Conservation (phyloP, 805 yeast species). For the Metschnikowia dekortorum region DNA sequence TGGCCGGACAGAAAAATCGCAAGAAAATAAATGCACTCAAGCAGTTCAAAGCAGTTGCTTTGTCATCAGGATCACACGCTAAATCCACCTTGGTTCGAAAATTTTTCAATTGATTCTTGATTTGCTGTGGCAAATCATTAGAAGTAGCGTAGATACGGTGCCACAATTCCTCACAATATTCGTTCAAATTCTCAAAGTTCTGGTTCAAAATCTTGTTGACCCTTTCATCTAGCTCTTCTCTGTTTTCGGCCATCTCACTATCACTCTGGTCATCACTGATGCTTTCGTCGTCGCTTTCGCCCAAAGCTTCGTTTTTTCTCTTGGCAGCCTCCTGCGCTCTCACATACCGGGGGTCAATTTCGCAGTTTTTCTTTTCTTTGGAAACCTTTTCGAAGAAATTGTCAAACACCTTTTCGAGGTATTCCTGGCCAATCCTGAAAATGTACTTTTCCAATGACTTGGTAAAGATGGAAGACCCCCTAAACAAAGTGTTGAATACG, state of each 20-base stretch:
- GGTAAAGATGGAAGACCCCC: conserved; percentile 82
- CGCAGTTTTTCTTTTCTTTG: conserved; percentile 55
- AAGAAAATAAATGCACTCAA: conserved; percentile 80
- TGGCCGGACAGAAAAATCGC: conserved; percentile 76
- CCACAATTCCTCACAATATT: conserved; percentile 63
- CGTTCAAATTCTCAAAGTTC: conserved; percentile 47
- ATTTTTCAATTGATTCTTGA: conserved; percentile 59
- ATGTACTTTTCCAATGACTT: conserved; percentile 77
- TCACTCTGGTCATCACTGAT: conserved; percentile 20
- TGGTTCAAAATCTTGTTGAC: conserved; percentile 36
- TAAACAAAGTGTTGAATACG: conserved; percentile 60
- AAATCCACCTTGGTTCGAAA: conserved; percentile 63
- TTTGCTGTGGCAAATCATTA: conserved; percentile 67
- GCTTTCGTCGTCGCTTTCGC: conserved; percentile 13
- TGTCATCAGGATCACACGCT: conserved; percentile 53
- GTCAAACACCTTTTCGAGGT: conserved; percentile 68
- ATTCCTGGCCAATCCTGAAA: conserved; percentile 73
- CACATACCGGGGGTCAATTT: conserved; percentile 71
- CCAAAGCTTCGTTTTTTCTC: conserved; percentile 18
- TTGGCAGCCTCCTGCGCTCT: conserved; percentile 31
- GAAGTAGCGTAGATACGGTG: conserved; percentile 56
- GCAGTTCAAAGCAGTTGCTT: conserved; percentile 58
- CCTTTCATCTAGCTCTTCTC: conserved; percentile 29
- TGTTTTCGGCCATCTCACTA: conserved; percentile 22
- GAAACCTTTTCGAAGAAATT: conserved; percentile 55